Conservation (phyloP, 2,329 filamentous ascomycete species). For the Bipolaris sorokiniana region DNA sequence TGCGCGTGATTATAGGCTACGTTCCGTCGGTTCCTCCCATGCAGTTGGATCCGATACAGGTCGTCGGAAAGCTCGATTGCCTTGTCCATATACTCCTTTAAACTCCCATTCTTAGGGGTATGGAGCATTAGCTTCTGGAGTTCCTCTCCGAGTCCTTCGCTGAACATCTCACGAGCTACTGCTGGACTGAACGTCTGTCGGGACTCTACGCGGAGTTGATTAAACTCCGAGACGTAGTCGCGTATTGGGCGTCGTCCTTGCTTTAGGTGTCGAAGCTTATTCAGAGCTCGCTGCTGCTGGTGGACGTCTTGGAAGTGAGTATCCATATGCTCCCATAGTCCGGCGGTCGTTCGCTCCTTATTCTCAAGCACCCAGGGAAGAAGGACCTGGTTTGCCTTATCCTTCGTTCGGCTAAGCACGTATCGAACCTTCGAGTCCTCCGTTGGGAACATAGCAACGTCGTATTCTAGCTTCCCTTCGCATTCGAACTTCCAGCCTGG, state of each 20-base stretch:
- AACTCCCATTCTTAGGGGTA: too few relatives aligned
- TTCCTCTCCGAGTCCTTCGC: not conserved
- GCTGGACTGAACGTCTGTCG: not conserved
- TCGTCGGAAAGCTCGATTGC: not conserved
- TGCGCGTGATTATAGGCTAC: too few relatives aligned
- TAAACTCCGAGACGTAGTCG: not conserved
- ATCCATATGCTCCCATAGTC: too few relatives aligned
- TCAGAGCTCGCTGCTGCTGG: not conserved
- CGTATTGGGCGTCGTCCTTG: not conserved
- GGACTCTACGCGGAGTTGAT: not conserved
- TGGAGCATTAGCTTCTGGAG: not conserved
- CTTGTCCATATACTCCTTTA: not conserved
- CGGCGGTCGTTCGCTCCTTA: too few relatives aligned
- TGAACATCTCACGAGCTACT: not conserved
- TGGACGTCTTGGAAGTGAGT: too few relatives aligned
- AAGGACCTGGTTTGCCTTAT: not conserved
- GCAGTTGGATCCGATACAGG: not conserved
- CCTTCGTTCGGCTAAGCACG: not conserved
- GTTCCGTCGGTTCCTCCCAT: too few relatives aligned
- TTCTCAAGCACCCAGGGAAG: not conserved
- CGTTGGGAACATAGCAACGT: too few relatives aligned
- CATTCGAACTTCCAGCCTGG: not conserved
- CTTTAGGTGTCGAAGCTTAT: not conserved
- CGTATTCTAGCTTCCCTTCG: not conserved
- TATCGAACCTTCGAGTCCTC: not conserved